These are phyloP conservation scores for Hemisphaericaspora xylofermentans DNA, from an alignment of 1,139 yeast species.

Conservation along the genomic window DNA sequence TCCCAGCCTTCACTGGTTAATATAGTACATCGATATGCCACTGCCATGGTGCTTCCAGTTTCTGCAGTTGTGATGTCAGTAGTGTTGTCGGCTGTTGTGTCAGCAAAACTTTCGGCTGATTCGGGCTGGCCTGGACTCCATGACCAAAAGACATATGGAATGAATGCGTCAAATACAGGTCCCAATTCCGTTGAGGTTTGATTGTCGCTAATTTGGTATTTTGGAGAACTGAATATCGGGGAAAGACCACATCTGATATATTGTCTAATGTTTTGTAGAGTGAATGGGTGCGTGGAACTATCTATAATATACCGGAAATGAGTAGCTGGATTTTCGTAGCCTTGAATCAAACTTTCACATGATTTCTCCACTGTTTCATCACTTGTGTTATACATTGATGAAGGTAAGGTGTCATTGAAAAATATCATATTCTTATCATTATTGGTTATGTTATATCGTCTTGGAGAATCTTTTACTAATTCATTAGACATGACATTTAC, in stretches of 20 bases:
- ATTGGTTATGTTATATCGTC: conserved; percentile 20
- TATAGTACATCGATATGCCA: conserved; percentile 63
- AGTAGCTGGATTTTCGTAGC: conserved; percentile 16
- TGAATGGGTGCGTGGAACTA: conserved; percentile 28
- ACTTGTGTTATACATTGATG: conserved; percentile 12
- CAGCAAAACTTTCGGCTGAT: conserved; percentile 1
- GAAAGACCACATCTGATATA: conserved; percentile 56
- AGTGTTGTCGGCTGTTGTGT: not conserved
- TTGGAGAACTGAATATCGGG: conserved; percentile 51
- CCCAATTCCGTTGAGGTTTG: conserved; percentile 12
- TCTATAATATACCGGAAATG: conserved; percentile 45
- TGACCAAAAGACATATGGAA: conserved; percentile 57
- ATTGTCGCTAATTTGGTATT: conserved; percentile 23
- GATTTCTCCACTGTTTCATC: conserved; percentile 6
- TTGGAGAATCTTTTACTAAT: conserved; percentile 18
- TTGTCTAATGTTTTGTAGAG: conserved; percentile 27
- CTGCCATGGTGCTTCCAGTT: not conserved
- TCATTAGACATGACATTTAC: conserved; percentile 33
- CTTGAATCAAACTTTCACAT: conserved; percentile 10
- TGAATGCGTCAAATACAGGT: conserved; percentile 22
- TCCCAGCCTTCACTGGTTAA: conserved; percentile 51
- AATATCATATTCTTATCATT: conserved; percentile 24
- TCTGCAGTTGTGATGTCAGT: not conserved
- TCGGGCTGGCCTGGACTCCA: conserved; percentile 68
- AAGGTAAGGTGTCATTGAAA: conserved; percentile 16